Percentiles rank a stretch among this genome's conserved stretches.
Evolutionary conservation across 176 grass and related monocot genomes (phyloP).

Genomic region (Juncus inflexus): DNA sequence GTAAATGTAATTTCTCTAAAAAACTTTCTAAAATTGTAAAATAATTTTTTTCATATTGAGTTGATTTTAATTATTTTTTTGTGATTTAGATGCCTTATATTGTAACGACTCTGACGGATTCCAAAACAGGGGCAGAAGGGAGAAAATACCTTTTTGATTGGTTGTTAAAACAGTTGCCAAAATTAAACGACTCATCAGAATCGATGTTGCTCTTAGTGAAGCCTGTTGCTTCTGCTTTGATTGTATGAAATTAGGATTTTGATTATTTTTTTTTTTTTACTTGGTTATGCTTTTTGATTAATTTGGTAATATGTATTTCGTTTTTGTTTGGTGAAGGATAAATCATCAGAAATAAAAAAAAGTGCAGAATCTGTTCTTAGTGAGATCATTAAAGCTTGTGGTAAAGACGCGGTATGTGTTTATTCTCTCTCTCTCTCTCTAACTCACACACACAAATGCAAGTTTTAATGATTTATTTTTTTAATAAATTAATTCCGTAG

Average conservation of each 20-base stretch:
- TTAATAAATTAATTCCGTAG: slow-evolving; percentile 26
- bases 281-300: slow-evolving; percentile 4
- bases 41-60: too few species aligned
- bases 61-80: slow-evolving; percentile 5
- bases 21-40: too few species aligned
- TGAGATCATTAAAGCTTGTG: slow-evolving; percentile 79
- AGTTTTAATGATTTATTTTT: slow-evolving; percentile 5
- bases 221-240: slow-evolving; percentile 78
- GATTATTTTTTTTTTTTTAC: slow-evolving; percentile 1
- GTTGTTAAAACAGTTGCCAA: slow-evolving; percentile 76
- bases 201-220: slow-evolving; percentile 82
- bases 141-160: slow-evolving; percentile 99
- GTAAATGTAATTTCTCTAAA: not conserved
- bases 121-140: slow-evolving; percentile 85
- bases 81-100: slow-evolving; percentile 71
- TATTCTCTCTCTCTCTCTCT: not conserved
- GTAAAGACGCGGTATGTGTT: slow-evolving; percentile 72
- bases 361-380: slow-evolving; percentile 77
- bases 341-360: slow-evolving; percentile 97
- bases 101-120: slow-evolving; percentile 59
- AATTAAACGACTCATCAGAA: slow-evolving; percentile 73
- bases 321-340: slow-evolving; percentile 62
- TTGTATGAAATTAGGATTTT: slow-evolving; percentile 33
- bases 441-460: not conserved
- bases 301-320: slow-evolving; percentile 26